Evolutionary conservation across 2,329 filamentous ascomycete species (phyloP), one percentile per base, ranked within the genome.

Genomic region (Aspergillus sp.): DNA sequence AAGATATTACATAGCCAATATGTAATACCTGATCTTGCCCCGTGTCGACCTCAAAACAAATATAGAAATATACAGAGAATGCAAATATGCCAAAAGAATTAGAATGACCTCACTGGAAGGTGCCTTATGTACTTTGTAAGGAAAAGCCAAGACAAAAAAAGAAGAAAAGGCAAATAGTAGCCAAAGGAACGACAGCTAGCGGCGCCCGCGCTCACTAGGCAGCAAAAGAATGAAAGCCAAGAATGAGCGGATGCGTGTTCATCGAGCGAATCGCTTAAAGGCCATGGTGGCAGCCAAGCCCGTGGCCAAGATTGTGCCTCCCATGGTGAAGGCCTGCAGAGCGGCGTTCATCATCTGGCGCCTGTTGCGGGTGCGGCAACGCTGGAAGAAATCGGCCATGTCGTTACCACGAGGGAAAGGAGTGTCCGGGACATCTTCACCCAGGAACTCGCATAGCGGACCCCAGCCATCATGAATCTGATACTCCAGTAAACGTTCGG

Each of bases 301-400:
- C 29, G 67, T 65, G 3, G 74, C 74, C 49, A 76, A 59, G 8
- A 77, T 52, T 12, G 71, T 67, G 29, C 74, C 70, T 26, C 74
- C 73, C 45, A 76, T 69, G 8, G 75, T 73, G 42, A 75, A 60
- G 12, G 71, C 73, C 50, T 76, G 71, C 57, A 78, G 67, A 43
- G 74, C 66, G 34, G 73, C 72, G 55, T 78, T 78, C 64, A 75
- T 68, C 73, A 78, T 77, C 60, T 79, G 76, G 57, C 72, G 73
- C 51, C 73, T 68, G 63, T 79, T 79, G 41, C 76, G 67, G 42
- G 65, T 70, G 48, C 70, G 69, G 65, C 74, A 78, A 54, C 75
- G 71, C 55, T 74, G 72, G 54, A 78, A 75, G 61, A 79, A 79
- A 50, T 74, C 69, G 57, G 74, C 73, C 49, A 74, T 75, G 60